Evolutionary conservation across 352 stramenopile genomes (phyloP).

Genomic region (Pythium biforme): DNA sequence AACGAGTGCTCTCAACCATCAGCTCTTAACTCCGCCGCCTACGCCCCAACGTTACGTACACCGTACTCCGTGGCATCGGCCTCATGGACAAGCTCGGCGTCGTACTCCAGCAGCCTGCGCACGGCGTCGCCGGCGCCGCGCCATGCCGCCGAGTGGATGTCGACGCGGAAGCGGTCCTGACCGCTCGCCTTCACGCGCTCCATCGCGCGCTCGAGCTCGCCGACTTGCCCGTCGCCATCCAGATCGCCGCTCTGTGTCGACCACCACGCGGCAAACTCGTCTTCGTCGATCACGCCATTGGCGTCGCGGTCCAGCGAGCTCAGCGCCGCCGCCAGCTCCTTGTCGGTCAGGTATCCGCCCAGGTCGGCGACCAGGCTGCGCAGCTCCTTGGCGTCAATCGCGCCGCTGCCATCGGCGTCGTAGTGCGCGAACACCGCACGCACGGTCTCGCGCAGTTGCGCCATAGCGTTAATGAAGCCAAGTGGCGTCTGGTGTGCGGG

Average conservation of each 20-base stretch:
- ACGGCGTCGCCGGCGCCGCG: slow-evolving; percentile 44
- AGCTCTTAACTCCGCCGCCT: no score
- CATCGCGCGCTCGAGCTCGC: slow-evolving; percentile 51
- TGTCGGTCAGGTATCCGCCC: slow-evolving; percentile 48
- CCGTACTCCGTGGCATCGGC: slow-evolving; percentile 53
- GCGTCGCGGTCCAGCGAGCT: slow-evolving; percentile 45
- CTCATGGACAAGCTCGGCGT: slow-evolving; percentile 42
- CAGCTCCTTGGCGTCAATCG: slow-evolving; percentile 54
- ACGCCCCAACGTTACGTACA: no score
- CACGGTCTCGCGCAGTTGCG: slow-evolving; percentile 54
- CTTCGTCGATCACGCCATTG: slow-evolving; percentile 51
- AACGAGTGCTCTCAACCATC: neutral
- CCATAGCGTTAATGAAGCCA: neutral
- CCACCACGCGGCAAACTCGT: slow-evolving; percentile 70
- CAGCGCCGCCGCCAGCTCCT: slow-evolving; percentile 32
- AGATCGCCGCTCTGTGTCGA: slow-evolving; percentile 30
- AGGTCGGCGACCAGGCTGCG: slow-evolving; percentile 50
- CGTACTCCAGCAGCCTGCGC: slow-evolving; percentile 35
- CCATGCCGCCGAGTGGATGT: slow-evolving; percentile 68
- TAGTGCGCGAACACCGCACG: slow-evolving; percentile 59
- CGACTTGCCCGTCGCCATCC: slow-evolving; percentile 38
- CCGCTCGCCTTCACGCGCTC: slow-evolving; percentile 50
- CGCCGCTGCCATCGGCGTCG: slow-evolving; percentile 51
- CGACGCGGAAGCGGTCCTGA: slow-evolving; percentile 57
- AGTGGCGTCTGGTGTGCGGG: neutral